A percentile compares a stretch with the other conserved stretches of the same genome.
These are phyloP conservation scores for Actinomortierella ambigua DNA, from an alignment of 371 early-diverging fungal genomes.

Conservation along the genomic window DNA sequence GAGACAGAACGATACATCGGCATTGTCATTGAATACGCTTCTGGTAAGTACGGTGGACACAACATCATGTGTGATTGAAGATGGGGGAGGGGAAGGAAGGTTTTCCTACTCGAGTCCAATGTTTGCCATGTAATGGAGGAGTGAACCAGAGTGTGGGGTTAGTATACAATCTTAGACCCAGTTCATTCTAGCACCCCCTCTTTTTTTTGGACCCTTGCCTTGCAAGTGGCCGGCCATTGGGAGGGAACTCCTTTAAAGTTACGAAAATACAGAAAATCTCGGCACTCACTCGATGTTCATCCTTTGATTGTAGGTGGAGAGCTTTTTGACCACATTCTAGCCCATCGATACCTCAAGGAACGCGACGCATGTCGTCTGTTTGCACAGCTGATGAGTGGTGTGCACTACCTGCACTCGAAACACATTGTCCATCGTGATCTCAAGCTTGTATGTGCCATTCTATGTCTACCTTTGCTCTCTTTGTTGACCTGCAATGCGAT, in stretches of 20 bases:
- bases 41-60: too few species aligned
- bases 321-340: conserved; percentile 95
- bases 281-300: background rate
- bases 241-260: background rate
- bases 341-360: conserved; percentile 91
- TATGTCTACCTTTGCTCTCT: background rate
- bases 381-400: conserved; percentile 91
- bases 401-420: conserved; percentile 87
- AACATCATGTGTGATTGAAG: background rate
- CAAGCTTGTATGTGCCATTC: conserved; percentile 75
- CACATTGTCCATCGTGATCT: conserved; percentile 96
- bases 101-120: too few species aligned
- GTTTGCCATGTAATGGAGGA: too few species aligned
- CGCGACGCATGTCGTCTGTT: conserved; percentile 90
- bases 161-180: too few species aligned
- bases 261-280: background rate
- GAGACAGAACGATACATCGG: conserved; percentile 96
- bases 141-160: too few species aligned
- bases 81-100: too few species aligned
- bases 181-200: too few species aligned
- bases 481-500: background rate
- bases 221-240: background rate
- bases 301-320: conserved; percentile 76
- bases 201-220: background rate
- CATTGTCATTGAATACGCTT: conserved; percentile 94